Evolutionary conservation across 768 basidiomycete genomes (phyloP).

Genomic region (Lactarius sanguifluus): DNA sequence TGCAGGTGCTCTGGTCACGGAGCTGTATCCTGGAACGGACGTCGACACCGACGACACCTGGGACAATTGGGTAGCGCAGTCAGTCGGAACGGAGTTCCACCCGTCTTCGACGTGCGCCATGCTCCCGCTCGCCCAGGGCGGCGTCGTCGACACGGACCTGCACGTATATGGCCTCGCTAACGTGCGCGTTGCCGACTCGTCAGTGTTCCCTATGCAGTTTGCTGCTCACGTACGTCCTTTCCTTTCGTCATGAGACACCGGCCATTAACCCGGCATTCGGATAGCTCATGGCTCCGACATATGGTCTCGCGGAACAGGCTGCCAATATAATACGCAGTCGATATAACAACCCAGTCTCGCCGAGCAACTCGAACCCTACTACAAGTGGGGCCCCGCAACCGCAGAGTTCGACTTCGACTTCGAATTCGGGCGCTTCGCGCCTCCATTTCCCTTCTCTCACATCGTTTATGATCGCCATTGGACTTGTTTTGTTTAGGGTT

Average conservation of each 20-base stretch:
- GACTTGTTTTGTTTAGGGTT: background rate
- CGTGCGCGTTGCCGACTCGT: slow-evolving; percentile 57
- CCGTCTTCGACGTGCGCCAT: slow-evolving; percentile 58
- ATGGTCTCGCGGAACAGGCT: slow-evolving; percentile 38
- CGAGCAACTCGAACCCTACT: slow-evolving; percentile 12
- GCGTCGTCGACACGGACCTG: slow-evolving; percentile 58
- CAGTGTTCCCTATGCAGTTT: slow-evolving; percentile 55
- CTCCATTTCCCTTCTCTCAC: background rate
- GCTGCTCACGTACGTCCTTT: slow-evolving; percentile 44
- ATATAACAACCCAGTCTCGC: slow-evolving; percentile 35
- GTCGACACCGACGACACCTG: slow-evolving; percentile 57
- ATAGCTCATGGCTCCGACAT: slow-evolving; percentile 19
- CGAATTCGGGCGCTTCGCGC: background rate
- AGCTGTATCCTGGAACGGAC: slow-evolving; percentile 48
- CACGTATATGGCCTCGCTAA: slow-evolving; percentile 57
- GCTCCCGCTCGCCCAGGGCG: slow-evolving; percentile 52
- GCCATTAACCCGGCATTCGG: background rate
- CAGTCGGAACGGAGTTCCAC: slow-evolving; percentile 57
- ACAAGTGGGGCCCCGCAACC: background rate
- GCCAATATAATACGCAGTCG: slow-evolving; percentile 40
- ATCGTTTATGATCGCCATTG: background rate
- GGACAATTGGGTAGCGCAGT: slow-evolving; percentile 49
- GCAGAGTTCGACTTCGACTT: background rate
- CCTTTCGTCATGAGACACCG: background rate
- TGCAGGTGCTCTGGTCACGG: slow-evolving; percentile 43